phyloP scores from a whole-genome alignment of 2,329 filamentous ascomycete genomes.

The Bimuria novae-zelandiae region DNA sequence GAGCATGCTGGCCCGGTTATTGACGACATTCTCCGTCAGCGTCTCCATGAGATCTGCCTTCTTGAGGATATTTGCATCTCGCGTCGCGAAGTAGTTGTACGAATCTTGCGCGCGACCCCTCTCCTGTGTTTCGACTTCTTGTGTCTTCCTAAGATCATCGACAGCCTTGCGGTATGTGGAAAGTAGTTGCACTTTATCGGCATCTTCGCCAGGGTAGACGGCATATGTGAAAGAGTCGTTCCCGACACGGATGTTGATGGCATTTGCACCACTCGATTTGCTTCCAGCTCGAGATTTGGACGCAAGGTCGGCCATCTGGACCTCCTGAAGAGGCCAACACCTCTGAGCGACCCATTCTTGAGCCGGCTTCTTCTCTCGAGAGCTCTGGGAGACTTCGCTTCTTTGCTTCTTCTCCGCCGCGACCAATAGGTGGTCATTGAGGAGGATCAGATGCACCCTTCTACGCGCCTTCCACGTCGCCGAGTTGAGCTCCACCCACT shows the following conservation, averaged over 20 bases:
- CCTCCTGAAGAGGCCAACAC: conserved; percentile 91
- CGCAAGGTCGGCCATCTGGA: conserved; percentile 88
- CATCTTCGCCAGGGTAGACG: conserved; percentile 77
- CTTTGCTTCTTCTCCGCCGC: conserved; percentile 94
- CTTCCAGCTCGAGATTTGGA: conserved; percentile 46
- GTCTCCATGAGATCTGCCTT: conserved; percentile 81
- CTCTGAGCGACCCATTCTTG: conserved; percentile 86
- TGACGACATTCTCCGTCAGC: conserved; percentile 68
- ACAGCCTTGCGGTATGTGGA: conserved; percentile 91
- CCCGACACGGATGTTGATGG: conserved; percentile 87
- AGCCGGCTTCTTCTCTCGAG: conserved; percentile 47
- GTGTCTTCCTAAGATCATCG: conserved; percentile 84
- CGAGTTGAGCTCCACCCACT: conserved; percentile 96
- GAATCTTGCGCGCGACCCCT: conserved; percentile 83
- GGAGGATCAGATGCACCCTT: conserved; percentile 85
- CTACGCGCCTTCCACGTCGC: conserved; percentile 94
- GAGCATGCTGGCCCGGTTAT: conserved; percentile 73
- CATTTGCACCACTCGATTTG: conserved; percentile 72
- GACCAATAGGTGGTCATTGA: conserved; percentile 93
- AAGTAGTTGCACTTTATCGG: conserved; percentile 79
- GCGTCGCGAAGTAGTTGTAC: conserved; percentile 81
- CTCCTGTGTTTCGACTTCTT: conserved; percentile 85
- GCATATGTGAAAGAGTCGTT: conserved; percentile 94
- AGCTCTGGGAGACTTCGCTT: conserved; percentile 64
- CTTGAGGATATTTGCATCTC: conserved; percentile 75